Conservation (phyloP, 305 asterid genomes). For the Solanum hybrid region DNA sequence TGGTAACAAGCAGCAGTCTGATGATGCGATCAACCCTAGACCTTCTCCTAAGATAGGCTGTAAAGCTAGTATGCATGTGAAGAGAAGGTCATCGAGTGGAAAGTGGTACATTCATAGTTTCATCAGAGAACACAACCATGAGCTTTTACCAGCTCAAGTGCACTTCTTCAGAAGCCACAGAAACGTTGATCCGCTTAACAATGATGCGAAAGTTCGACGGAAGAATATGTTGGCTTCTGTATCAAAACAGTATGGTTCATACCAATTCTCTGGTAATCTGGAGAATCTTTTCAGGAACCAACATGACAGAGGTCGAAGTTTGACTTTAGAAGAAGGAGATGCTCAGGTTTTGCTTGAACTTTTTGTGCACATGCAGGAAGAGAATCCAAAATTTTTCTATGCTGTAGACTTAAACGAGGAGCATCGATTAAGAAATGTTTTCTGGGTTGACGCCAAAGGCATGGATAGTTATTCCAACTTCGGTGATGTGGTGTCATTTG, state of each 20-base stretch:
- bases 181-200: constrained; percentile 33
- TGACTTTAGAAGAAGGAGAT: constrained; percentile 74
- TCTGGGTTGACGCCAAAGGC: constrained; percentile 95
- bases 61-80: constrained; percentile 95
- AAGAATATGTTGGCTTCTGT: constrained; percentile 39
- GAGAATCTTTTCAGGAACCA: constrained; percentile 55
- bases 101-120: constrained; percentile 84
- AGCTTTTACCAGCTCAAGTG: constrained; percentile 80
- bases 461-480: constrained; percentile 55
- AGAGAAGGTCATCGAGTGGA: constrained; percentile 47
- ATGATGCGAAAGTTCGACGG: constrained; percentile 46
- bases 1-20: constrained; percentile 90
- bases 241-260: constrained; percentile 41
- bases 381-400: constrained; percentile 67
- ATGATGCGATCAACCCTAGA: constrained; percentile 80
- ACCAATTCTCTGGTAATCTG: constrained; percentile 43
- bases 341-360: constrained; percentile 63
- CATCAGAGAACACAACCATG: constrained; percentile 78
- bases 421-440: constrained; percentile 73
- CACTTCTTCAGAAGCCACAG: constrained; percentile 86
- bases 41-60: constrained; percentile 93
- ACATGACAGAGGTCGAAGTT: constrained; percentile 72
- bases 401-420: constrained; percentile 81
- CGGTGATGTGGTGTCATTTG: constrained; percentile 74
- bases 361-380: constrained; percentile 66